These are phyloP conservation scores for Lachnellula cervina DNA, from an alignment of 2,329 filamentous ascomycete species.

Conservation along the genomic window DNA sequence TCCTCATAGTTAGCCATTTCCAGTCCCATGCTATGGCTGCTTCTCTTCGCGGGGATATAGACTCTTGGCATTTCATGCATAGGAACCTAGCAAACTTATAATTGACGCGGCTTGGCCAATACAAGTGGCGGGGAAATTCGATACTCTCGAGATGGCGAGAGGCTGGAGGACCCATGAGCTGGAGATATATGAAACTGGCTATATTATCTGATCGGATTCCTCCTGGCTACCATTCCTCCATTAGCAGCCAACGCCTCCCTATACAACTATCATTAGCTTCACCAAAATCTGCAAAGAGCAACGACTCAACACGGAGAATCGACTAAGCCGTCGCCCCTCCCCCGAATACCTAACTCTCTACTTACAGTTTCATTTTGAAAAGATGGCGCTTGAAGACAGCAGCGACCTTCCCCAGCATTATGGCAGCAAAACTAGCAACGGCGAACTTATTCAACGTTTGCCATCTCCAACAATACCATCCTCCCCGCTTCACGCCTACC, in stretches of 20 bases:
- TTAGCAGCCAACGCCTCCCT: background rate
- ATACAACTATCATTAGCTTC: background rate
- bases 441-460: slow-evolving; percentile 20
- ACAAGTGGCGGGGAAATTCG: slow-evolving; percentile 14
- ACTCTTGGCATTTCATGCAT: slow-evolving; percentile 3
- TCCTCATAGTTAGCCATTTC: slow-evolving; percentile 15
- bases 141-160: slow-evolving; percentile 11
- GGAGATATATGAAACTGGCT: slow-evolving; percentile 10
- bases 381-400: slow-evolving; percentile 15
- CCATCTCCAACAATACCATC: slow-evolving; percentile 4
- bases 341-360: slow-evolving; percentile 12
- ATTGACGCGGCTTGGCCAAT: slow-evolving; percentile 9
- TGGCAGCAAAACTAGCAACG: slow-evolving; percentile 17
- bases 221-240: slow-evolving; percentile 1
- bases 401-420: slow-evolving; percentile 21
- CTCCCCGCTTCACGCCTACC: slow-evolving; percentile 15
- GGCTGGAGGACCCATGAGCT: slow-evolving; percentile 8
- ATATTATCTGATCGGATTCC: slow-evolving; percentile 15
- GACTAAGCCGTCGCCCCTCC: slow-evolving; percentile 10
- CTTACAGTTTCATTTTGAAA: slow-evolving; percentile 9
- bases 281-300: background rate
- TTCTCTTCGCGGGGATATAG: slow-evolving; percentile 4
- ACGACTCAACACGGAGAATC: slow-evolving; percentile 13
- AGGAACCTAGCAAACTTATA: slow-evolving; percentile 5
- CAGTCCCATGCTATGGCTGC: slow-evolving; percentile 1